A percentile compares a stretch with the other conserved stretches of the same genome.
Evolutionary conservation across 176 grass and related monocot species (phyloP).

Genomic region (Rhynchospora breviuscula): DNA sequence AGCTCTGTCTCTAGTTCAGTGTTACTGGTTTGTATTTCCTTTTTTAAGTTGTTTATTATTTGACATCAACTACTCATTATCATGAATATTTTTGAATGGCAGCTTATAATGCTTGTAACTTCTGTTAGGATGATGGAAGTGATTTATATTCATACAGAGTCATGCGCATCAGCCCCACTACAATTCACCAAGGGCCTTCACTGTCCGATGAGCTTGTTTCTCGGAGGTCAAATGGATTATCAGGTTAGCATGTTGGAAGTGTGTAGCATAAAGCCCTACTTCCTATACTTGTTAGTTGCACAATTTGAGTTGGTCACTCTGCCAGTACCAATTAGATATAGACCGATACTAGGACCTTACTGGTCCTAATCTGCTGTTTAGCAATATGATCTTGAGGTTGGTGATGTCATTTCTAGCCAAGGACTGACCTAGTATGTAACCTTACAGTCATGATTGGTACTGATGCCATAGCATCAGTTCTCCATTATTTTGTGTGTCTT

Average conservation of each 20-base stretch:
- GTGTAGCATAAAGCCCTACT: neutral
- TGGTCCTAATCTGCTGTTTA: neutral
- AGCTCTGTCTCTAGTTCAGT: constrained; percentile 14
- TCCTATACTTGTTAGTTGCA: neutral
- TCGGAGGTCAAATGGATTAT: constrained; percentile 19
- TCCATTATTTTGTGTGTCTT: neutral
- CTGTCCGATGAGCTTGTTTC: constrained; percentile 29
- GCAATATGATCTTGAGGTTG: constrained; percentile 21
- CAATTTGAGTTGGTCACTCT: neutral
- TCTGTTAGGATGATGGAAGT: constrained; percentile 41
- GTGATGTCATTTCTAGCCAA: neutral
- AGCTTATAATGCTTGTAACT: neutral
- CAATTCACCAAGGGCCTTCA: constrained; percentile 39
- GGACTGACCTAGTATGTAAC: neutral
- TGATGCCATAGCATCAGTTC: neutral
- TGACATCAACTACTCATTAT: constrained; percentile 1
- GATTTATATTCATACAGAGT: constrained; percentile 25
- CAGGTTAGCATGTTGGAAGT: constrained; percentile 29
- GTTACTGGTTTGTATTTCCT: neutral
- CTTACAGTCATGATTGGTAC: neutral
- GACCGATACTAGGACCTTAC: neutral
- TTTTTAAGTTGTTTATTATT: neutral
- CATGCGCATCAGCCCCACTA: constrained; percentile 18
- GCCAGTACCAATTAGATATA: neutral
- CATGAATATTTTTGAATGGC: neutral